Base-by-base conservation (phyloP, 768 basidiomycete genomes). In the Amanita pallidorosea region DNA sequence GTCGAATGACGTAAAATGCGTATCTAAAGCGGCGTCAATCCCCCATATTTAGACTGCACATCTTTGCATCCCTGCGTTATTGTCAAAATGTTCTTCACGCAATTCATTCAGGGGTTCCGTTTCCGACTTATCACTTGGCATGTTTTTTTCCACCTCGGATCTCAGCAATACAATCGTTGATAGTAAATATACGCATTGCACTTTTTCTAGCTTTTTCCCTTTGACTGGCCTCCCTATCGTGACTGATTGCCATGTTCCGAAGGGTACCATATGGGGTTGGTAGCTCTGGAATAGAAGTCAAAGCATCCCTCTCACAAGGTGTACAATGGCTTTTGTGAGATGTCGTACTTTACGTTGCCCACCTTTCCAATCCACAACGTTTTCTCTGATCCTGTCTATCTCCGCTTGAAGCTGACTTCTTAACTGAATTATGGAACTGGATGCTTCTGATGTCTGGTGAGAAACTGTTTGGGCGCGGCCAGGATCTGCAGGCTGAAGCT, bases 231-330 rank as follows among this genome's bases (percentile, higher is more conserved):
- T 31, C 31, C 43, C 23, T 25, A 33, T 46, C 15, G n/a, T 12
- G 31, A 33, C 11, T 33, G 33, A 33, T 33, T 33, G 33, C 13
- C 33, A 33, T 13, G 33, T 11, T 33, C 33, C 33, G 33, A 33
- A 33, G 33, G 33, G 37, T 22, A 4, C 34, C 12, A 37, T 41
- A 20, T n/a, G 45, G 29, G 27, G 31, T 11, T 33, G 33, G 6
- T 20, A 27, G 27, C 15, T 18, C 20, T 25, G 15, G 15, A 20
- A 20, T n/a, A 25, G 25, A 35, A 38, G 23, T 51, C 25, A 51
- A 31, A 88, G 65, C 82, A 86, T 86, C 18, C 81, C 81, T 50
- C 79, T 79, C 22, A 88, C 76, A 23, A 85, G 61, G 56, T 73
- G 69, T 36, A 82, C 80, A 52, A 88, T 71, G 0, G 73, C 64